phyloP scores from a whole-genome alignment of 2,329 filamentous ascomycete species.

The Pyrenophora graminea region DNA sequence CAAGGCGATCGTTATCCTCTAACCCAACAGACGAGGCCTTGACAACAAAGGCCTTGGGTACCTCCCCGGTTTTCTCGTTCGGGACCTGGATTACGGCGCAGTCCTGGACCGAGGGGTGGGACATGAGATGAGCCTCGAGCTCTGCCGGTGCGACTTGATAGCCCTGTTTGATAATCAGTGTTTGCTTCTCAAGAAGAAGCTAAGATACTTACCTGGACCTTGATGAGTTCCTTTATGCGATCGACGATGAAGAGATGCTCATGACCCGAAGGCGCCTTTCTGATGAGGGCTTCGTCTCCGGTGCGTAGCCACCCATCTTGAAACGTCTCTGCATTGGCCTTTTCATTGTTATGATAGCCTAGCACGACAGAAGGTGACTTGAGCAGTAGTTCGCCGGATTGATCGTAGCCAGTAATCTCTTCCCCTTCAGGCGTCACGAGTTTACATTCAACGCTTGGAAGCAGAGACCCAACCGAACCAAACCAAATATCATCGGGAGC shows the following conservation, averaged over 20 bases:
- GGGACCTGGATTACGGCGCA: slow-evolving; percentile 77
- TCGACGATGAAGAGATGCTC: slow-evolving; percentile 88
- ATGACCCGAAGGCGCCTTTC: slow-evolving; percentile 63
- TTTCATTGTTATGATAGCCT: slow-evolving; percentile 85
- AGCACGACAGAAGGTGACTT: slow-evolving; percentile 69
- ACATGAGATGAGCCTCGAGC: slow-evolving; percentile 77
- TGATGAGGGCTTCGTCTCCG: slow-evolving; percentile 71
- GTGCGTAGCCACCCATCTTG: slow-evolving; percentile 78
- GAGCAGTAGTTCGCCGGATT: slow-evolving; percentile 73
- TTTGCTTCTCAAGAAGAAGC: neutral
- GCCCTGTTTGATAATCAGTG: slow-evolving; percentile 55
- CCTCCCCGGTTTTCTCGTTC: slow-evolving; percentile 63
- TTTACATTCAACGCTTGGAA: slow-evolving; percentile 68
- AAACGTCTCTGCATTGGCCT: slow-evolving; percentile 81
- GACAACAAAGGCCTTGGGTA: slow-evolving; percentile 68
- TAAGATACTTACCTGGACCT: slow-evolving; percentile 66
- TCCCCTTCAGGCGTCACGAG: slow-evolving; percentile 69
- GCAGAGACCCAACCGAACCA: slow-evolving; percentile 72
- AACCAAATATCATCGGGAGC: slow-evolving; percentile 67
- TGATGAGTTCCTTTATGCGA: slow-evolving; percentile 77
- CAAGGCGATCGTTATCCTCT: slow-evolving; percentile 56
- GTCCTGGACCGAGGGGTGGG: slow-evolving; percentile 75
- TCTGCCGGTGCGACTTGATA: slow-evolving; percentile 83
- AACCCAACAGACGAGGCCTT: slow-evolving; percentile 58
- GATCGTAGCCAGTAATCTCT: slow-evolving; percentile 68